phyloP scores from a whole-genome alignment of 2,329 filamentous ascomycete species.

The Paracoccidioides lutzii region DNA sequence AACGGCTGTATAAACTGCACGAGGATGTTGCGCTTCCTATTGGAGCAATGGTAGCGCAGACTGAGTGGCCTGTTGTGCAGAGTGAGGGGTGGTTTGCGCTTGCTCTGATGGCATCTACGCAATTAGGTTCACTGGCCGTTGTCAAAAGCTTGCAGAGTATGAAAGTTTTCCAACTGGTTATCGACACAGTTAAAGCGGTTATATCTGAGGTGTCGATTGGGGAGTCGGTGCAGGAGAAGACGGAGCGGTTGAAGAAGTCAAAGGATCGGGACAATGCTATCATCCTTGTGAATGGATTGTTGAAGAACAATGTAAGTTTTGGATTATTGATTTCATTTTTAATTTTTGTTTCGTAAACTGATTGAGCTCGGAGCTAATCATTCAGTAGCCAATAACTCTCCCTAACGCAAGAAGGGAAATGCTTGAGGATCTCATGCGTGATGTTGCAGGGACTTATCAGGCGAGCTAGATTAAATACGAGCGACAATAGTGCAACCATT shows the following conservation, averaged over 20 bases:
- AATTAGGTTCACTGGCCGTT: constrained; percentile 22
- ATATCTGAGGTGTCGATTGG: constrained; percentile 12
- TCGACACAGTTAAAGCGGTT: constrained; percentile 18
- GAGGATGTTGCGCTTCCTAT: constrained; percentile 27
- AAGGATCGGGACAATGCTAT: constrained; percentile 32
- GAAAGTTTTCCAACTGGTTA: constrained; percentile 23
- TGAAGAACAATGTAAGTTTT: constrained; percentile 27
- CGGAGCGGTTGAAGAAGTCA: constrained; percentile 16
- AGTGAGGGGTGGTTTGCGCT: constrained; percentile 39
- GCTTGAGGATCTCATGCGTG: constrained; percentile 20
- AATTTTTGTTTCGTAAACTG: constrained; percentile 1
- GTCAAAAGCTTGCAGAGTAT: constrained; percentile 24
- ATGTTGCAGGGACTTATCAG: constrained; percentile 7
- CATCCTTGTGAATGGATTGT: constrained; percentile 27
- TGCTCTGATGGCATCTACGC: constrained; percentile 32
- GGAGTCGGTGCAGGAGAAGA: constrained; percentile 10
- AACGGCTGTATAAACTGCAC: constrained; percentile 25
- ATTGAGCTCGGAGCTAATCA: not conserved
- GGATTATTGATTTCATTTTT: not conserved
- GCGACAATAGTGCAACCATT: no score
- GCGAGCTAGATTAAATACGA: not conserved
- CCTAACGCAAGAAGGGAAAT: constrained; percentile 16
- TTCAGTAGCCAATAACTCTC: constrained; percentile 18
- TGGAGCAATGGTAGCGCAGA: constrained; percentile 33
- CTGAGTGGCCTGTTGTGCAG: constrained; percentile 36